Base-by-base conservation (phyloP, 768 basidiomycete species). In the Pisolithus albus region DNA sequence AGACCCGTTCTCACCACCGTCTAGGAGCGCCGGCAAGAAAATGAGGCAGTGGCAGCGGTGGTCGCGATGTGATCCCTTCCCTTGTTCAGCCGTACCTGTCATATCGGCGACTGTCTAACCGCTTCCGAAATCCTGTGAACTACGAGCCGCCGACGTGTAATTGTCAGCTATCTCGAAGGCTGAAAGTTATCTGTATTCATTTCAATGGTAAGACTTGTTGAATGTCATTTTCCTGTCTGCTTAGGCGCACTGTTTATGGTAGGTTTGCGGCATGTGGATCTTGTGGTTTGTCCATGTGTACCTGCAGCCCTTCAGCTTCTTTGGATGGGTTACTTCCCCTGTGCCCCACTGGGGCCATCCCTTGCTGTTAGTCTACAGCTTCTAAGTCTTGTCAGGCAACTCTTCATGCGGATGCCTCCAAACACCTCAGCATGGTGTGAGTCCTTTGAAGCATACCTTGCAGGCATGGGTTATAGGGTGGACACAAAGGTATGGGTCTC, bases 281-380 rank as follows among this genome's bases (percentile, higher is more conserved):
- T 53, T n/a, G 9, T 43, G 3, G 11, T 50, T 24, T 53, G 52
- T 11, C 30, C 41, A 11, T 53, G 52, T 45, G 34, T 2, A 1
- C 51, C 52, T 47, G 59, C 57, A 2, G 51, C 60, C 2, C 26
- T 28, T 11, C 65, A 70, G 43, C 62, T 69, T 8, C 46, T 70
- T 4, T 24, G 45, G 38, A 28, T n/a, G 3, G 64, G 61, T 1
- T 53, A 61, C 18, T 68, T 70, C 47, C 60, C 69, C 15, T 64
- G 60, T 37, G 54, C 65, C 6, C 70, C 70, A 0, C 16, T 60
- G 4, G 49, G 42, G 0, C 70, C 70, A 7, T 60, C 62, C 9
- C 52, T 72, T 3, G 70, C 66, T 11, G 62, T 72, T 1, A 64
- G 70, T 47, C 28, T 71, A 16, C 53, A 52, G 34, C 55, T 70